Evolutionary conservation across 1,139 yeast genomes (phyloP), one percentile per base, ranked within the genome.

Genomic region (Taphrina confusa): DNA sequence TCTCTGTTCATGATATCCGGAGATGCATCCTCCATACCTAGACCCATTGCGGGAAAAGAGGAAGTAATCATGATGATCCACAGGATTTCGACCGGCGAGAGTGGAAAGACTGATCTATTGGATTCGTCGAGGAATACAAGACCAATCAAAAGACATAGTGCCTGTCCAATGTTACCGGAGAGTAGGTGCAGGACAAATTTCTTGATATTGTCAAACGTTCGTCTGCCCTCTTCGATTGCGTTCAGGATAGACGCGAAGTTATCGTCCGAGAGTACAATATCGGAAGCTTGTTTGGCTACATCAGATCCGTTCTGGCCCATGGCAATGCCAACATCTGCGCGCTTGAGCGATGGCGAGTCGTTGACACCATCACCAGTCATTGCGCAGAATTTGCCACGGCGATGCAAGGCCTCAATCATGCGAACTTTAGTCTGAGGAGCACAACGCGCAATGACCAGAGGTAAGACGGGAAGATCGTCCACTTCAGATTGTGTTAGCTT

Each of bases 341-440:
- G 83, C 70, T 85, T 85, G 72, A 87, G 77, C 3, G 89, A 82
- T 18, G 94, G 95, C 2, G 92, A 85, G 71, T 87, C 94, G 70
- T 87, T 87, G 57, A 86, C 91, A 66, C 94, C 94, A 72, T 86
- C 94, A 66, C 94, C 95, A 42, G 95, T 86, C 94, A 86, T 87
- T 33, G 92, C 94, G 66, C 85, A 83, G 69, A 82, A 84, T 65
- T 82, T 82, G 18, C 77, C 72, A 64, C 91, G 79, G 65, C 94
- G 81, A 68, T 86, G 92, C 46, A 87, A 76, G 0, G 94, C 92
- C 40, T 86, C 91, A 68, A 87, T 85, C 86, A 87, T 84, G 66
- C 90, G 79, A 22, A 86, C 94, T 70, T 87, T 87, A 33, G 94
- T 86, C 70, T 84, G 87, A 2, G 95, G 95, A 11, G 94, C 87